These are phyloP conservation scores for Xylaria scruposa DNA, from an alignment of 495 filamentous ascomycete species.

Conservation along the genomic window DNA sequence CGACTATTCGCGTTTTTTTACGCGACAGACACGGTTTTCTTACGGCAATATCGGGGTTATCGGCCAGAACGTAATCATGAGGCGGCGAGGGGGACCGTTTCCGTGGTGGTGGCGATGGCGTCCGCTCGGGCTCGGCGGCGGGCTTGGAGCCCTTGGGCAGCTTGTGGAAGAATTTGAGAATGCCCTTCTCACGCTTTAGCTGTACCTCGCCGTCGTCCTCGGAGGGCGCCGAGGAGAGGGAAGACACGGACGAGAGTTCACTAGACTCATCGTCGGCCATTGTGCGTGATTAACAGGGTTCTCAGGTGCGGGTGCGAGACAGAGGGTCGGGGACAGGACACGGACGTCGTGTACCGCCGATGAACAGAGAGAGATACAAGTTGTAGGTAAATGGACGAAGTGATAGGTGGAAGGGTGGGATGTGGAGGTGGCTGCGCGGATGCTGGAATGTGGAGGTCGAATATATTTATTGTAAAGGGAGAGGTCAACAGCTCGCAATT, in stretches of 20 bases:
- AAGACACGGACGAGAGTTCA: constrained; percentile 61
- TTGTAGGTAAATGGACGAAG: constrained; percentile 1
- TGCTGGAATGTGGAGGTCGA: constrained; percentile 35
- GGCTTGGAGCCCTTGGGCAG: constrained; percentile 46
- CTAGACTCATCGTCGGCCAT: constrained; percentile 63
- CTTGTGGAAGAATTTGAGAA: constrained; percentile 65
- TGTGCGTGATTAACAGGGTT: constrained; percentile 20
- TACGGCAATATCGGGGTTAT: constrained; percentile 88
- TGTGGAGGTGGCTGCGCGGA: constrained; percentile 27
- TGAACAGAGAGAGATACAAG: not conserved
- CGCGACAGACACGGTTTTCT: constrained; percentile 48
- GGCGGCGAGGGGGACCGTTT: constrained; percentile 82
- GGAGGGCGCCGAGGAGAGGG: constrained; percentile 59
- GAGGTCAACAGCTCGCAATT: constrained; percentile 32
- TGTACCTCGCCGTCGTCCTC: constrained; percentile 58
- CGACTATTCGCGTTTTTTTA: constrained; percentile 49
- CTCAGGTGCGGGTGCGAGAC: constrained; percentile 2
- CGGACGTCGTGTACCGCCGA: not conserved
- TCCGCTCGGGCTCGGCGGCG: constrained; percentile 45
- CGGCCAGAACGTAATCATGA: constrained; percentile 86
- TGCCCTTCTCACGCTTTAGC: constrained; percentile 57
- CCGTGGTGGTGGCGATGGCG: constrained; percentile 69
- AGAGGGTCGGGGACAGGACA: not conserved
- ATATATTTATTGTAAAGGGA: constrained; percentile 1
- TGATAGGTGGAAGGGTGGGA: constrained; percentile 25